Conservation (phyloP, 2,329 filamentous ascomycete genomes). For the Macrophomina phaseolina region DNA sequence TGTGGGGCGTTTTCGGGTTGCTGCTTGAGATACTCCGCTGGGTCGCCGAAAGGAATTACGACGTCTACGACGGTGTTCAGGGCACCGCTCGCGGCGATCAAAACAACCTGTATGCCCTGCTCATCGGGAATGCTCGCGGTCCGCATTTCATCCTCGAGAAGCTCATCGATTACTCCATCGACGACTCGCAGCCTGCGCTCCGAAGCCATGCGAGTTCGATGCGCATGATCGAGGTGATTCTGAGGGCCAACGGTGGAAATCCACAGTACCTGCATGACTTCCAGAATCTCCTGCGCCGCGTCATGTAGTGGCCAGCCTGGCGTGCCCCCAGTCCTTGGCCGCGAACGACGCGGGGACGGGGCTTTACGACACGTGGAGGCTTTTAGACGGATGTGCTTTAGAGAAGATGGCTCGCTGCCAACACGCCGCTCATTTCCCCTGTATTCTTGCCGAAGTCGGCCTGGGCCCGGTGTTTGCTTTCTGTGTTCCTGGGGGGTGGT, state of each 20-base stretch:
- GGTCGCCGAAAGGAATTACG: constrained; percentile 40
- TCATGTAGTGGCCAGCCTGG: no score
- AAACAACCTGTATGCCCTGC: constrained; percentile 18
- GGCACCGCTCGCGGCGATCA: constrained; percentile 35
- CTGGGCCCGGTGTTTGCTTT: background rate
- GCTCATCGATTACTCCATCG: background rate
- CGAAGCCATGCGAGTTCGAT: background rate
- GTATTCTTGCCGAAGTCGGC: background rate
- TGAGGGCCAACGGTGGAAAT: background rate
- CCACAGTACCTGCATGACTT: background rate
- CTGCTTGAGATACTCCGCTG: constrained; percentile 42
- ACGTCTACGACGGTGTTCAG: constrained; percentile 36
- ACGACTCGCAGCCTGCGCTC: background rate
- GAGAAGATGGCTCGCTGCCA: constrained; percentile 13
- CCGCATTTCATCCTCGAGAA: background rate
- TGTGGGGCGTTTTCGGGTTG: constrained; percentile 36
- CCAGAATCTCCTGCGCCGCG: background rate
- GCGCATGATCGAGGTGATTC: background rate
- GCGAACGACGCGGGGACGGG: no score
- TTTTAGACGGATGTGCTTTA: background rate
- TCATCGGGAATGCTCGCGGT: background rate
- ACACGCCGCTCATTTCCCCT: background rate
- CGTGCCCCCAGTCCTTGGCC: no score
- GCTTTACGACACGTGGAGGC: background rate
- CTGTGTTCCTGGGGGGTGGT: background rate